These are phyloP conservation scores for Sporothrix phasma DNA, from an alignment of 2,329 filamentous ascomycete genomes.

Conservation along the genomic window DNA sequence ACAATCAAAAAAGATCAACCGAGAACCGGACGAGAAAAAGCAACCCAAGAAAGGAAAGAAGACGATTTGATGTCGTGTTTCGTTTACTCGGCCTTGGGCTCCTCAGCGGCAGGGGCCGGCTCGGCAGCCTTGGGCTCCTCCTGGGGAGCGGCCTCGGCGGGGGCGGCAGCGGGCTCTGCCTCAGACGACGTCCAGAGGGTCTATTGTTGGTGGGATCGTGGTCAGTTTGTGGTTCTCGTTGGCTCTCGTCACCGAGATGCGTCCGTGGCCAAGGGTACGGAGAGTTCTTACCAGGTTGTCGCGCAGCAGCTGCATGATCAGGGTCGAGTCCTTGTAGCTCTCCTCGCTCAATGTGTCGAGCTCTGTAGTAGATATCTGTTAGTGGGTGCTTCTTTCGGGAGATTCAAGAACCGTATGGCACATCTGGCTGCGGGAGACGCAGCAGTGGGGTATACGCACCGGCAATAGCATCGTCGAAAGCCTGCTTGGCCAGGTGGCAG, in stretches of 20 bases:
- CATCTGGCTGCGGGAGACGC: neutral
- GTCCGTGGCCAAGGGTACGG: neutral
- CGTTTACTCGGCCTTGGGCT: conserved; percentile 56
- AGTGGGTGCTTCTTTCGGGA: neutral
- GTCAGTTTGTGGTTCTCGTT: neutral
- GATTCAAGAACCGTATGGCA: too few relatives aligned
- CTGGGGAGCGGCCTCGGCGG: conserved; percentile 37
- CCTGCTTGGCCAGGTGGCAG: conserved; percentile 94
- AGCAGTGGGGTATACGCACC: conserved; percentile 24
- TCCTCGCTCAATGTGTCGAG: conserved; percentile 96
- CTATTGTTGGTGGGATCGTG: conserved; percentile 13
- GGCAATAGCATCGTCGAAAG: conserved; percentile 93
- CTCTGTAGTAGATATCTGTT: conserved; percentile 37
- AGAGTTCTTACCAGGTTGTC: conserved; percentile 62
- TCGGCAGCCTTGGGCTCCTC: conserved; percentile 17
- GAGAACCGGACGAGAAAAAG: conserved; percentile 31
- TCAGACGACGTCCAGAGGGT: conserved; percentile 97
- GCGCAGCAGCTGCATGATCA: conserved; percentile 98
- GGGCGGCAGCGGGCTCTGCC: conserved; percentile 63
- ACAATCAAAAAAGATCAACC: conserved; percentile 32
- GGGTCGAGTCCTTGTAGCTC: conserved; percentile 96
- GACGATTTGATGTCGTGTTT: conserved; percentile 11
- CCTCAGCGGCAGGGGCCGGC: conserved; percentile 34
- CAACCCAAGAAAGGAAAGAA: conserved; percentile 22
- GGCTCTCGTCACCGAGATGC: neutral